Evolutionary conservation across 1,139 yeast genomes (phyloP), one percentile per base, ranked within the genome.

Genomic region (Sugiyamaella xylanicola): DNA sequence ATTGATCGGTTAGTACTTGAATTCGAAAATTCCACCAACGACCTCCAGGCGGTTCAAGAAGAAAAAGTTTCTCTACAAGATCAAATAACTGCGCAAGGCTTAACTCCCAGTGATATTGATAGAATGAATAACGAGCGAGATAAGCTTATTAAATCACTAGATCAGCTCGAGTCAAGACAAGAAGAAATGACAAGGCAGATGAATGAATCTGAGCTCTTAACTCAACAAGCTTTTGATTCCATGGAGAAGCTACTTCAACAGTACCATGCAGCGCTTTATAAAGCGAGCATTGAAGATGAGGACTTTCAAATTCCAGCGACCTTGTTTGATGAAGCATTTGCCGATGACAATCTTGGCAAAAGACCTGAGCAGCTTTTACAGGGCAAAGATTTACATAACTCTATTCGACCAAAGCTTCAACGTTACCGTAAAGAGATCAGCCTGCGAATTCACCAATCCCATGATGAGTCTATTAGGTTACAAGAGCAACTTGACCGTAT

Each of bases 21-120:
- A 65, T 78, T 85, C 46, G 71, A 68, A 1, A 70, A 72, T 27
- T 78, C 82, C 40, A 79, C 78, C 52, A 65, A 66, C 25, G 82
- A 80, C 56, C 72, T 82, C 16, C 68, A 67, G 3, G 71, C 72
- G 2, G 67, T 82, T 9, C 78, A 77, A 25, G 67, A 70, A 15
- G 84, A 82, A 51, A 81, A 80, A 59, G 69, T 67, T 9, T 71
- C 74, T 5, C 74, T 82, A 40, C 82, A 83, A 53, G 65, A 68
- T 4, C 76, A 78, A 48, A 76, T 90, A 17, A 70, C 74, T 15
- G 73, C 69, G 7, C 84, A 80, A 57, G 89, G 91, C 0, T 74
- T 84, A 55, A 80, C 86, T 4, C 78, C 87, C 2, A 75, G 76
- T 11, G 86, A 83, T 53, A 83, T 87, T 52, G 89, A 87, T 63